Conservation (phyloP, 2,329 filamentous ascomycete genomes). For the Talaromyces atroroseus region DNA sequence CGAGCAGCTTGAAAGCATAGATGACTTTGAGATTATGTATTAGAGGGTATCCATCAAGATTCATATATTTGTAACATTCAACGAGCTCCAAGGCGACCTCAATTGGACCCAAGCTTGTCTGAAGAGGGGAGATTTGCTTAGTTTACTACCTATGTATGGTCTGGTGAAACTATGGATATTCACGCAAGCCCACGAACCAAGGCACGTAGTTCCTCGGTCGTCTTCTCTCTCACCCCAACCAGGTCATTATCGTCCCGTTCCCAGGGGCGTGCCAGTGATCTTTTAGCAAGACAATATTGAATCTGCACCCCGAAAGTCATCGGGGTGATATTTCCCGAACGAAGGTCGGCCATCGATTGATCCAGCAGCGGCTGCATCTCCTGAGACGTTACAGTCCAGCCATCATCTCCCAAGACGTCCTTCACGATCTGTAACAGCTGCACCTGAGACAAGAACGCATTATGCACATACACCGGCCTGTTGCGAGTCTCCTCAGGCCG, state of each 20-base stretch:
- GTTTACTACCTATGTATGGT: too few species aligned
- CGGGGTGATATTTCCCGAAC: conserved; percentile 12
- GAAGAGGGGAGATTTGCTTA: too few species aligned
- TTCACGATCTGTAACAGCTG: conserved; percentile 12
- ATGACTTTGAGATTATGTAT: background rate
- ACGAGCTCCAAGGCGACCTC: too few species aligned
- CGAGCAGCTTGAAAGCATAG: background rate
- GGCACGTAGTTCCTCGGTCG: background rate
- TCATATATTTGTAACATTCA: too few species aligned
- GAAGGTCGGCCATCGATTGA: conserved; percentile 13
- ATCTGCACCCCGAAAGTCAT: conserved; percentile 16
- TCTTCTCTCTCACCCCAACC: conserved; percentile 13
- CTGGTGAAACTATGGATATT: too few species aligned
- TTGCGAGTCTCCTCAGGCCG: conserved; percentile 14
- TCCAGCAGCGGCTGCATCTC: conserved; percentile 15
- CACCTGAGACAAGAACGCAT: conserved; percentile 13
- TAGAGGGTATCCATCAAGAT: too few species aligned
- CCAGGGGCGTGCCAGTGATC: conserved; percentile 15
- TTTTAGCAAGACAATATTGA: conserved; percentile 15
- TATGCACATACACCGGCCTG: conserved; percentile 15
- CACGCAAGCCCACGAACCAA: too few species aligned
- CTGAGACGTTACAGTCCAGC: conserved; percentile 8
- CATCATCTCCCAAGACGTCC: conserved; percentile 6
- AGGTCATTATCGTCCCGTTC: conserved; percentile 15
- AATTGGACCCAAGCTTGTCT: too few species aligned